Conservation (phyloP, 2,329 filamentous ascomycete genomes). For the Penicillium brevicompactum region DNA sequence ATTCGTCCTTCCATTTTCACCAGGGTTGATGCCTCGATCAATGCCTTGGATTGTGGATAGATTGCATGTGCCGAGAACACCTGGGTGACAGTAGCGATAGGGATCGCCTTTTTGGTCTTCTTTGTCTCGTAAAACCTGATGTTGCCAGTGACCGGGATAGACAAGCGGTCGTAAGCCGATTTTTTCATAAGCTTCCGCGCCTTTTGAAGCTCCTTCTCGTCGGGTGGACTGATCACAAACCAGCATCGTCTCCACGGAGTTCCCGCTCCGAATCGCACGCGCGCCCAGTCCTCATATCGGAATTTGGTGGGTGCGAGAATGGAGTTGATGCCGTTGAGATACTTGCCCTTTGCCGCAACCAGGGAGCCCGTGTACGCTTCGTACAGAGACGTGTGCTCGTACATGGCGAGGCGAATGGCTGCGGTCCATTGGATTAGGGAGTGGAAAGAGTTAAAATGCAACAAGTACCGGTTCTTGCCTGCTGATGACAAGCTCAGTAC, state of each 20-base stretch:
- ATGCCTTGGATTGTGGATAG: conserved; percentile 89
- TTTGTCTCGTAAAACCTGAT: conserved; percentile 96
- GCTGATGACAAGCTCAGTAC: conserved; percentile 95
- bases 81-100: conserved; percentile 88
- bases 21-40: conserved; percentile 92
- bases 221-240: conserved; percentile 90
- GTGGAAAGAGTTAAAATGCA: conserved; percentile 95
- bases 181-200: conserved; percentile 77
- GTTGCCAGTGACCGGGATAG: conserved; percentile 74
- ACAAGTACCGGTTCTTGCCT: conserved; percentile 88
- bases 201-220: conserved; percentile 88
- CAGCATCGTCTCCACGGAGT: conserved; percentile 96
- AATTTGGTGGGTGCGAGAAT: conserved; percentile 82
- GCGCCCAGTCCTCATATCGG: conserved; percentile 87
- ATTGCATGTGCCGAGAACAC: conserved; percentile 93
- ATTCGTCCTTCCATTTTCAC: conserved; percentile 92
- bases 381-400: conserved; percentile 87
- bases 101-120: conserved; percentile 86
- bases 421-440: conserved; percentile 95
- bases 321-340: conserved; percentile 82
- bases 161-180: conserved; percentile 77
- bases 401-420: conserved; percentile 90
- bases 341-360: conserved; percentile 90
- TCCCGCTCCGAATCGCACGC: conserved; percentile 91
- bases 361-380: conserved; percentile 96